Evolutionary conservation across 1,284 basidiomycete genomes (phyloP).

Genomic region (Cryptococcus sp.): DNA sequence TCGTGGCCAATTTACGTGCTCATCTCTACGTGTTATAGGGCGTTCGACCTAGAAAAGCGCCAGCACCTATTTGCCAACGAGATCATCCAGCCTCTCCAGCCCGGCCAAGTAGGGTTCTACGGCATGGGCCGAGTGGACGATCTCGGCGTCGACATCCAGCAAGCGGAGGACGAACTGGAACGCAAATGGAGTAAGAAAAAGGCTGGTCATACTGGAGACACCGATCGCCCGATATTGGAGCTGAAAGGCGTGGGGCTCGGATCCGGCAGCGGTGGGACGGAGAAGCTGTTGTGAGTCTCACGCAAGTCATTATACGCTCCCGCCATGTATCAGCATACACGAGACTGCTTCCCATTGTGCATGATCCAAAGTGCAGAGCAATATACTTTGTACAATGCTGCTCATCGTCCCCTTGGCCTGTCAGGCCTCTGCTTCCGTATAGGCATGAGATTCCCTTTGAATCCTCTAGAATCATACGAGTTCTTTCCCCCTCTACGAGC

Average conservation of each 20-base stretch:
- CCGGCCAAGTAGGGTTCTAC: slow-evolving; percentile 40
- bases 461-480: slow-evolving; percentile 12
- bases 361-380: no score
- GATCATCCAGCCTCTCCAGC: slow-evolving; percentile 48
- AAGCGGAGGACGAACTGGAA: slow-evolving; percentile 38
- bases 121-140: slow-evolving; percentile 42
- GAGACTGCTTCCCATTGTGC: slow-evolving; percentile 8
- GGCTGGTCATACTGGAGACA: background rate
- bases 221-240: slow-evolving; percentile 8
- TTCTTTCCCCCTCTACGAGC: background rate
- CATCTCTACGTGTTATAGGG: slow-evolving; percentile 29
- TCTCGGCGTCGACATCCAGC: slow-evolving; percentile 39
- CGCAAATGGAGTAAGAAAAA: slow-evolving; percentile 24
- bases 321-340: slow-evolving; percentile 31
- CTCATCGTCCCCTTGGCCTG: background rate
- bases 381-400: background rate
- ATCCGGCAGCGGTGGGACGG: slow-evolving; percentile 6
- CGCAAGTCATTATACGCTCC: slow-evolving; percentile 11
- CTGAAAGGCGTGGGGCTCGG: slow-evolving; percentile 20
- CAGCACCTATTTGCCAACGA: slow-evolving; percentile 64
- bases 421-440: slow-evolving; percentile 8
- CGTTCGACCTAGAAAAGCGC: slow-evolving; percentile 68
- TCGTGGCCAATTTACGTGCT: background rate
- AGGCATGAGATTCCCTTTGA: slow-evolving; percentile 18
- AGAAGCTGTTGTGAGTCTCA: slow-evolving; percentile 17